phyloP scores from a whole-genome alignment of 257 asterid species.

The Buddleja alternifolia region DNA sequence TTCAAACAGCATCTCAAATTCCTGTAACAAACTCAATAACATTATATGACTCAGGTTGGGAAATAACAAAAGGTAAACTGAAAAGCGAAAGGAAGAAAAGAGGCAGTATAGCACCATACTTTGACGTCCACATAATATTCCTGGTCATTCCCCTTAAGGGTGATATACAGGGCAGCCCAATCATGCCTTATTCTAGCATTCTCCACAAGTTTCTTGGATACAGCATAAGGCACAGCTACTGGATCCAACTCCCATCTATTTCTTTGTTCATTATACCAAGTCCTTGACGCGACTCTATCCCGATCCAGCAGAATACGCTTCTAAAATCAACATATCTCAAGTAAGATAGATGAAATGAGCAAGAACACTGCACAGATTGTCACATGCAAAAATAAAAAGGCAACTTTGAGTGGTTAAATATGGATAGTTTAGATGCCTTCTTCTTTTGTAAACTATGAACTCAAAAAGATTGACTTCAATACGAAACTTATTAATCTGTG shows the following conservation, averaged over 20 bases:
- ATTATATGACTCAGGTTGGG: slow-evolving; percentile 19
- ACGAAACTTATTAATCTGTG: slow-evolving; percentile 2
- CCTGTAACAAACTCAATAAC: slow-evolving; percentile 50
- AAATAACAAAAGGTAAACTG: slow-evolving; percentile 1
- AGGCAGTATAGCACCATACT: slow-evolving; percentile 47
- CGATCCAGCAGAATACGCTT: slow-evolving; percentile 80
- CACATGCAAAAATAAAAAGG: slow-evolving; percentile 34
- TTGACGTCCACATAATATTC: slow-evolving; percentile 82
- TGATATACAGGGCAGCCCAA: slow-evolving; percentile 84
- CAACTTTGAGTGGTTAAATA: slow-evolving; percentile 18
- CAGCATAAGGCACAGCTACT: slow-evolving; percentile 89
- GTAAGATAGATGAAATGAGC: slow-evolving; percentile 26
- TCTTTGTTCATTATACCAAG: slow-evolving; percentile 82
- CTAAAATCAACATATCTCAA: slow-evolving; percentile 44
- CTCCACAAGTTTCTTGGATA: slow-evolving; percentile 79
- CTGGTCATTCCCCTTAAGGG: slow-evolving; percentile 79
- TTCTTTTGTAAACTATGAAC: neutral
- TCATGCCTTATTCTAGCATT: slow-evolving; percentile 97
- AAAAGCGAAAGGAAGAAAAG: slow-evolving; percentile 20
- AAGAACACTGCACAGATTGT: slow-evolving; percentile 23
- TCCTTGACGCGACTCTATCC: slow-evolving; percentile 88
- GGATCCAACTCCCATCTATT: slow-evolving; percentile 97
- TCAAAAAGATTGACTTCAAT: neutral
- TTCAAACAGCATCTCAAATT: slow-evolving; percentile 80
- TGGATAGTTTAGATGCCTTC: neutral